Conservation (phyloP, 1,284 basidiomycete genomes). For the Cutaneotrichosporon sp. region DNA sequence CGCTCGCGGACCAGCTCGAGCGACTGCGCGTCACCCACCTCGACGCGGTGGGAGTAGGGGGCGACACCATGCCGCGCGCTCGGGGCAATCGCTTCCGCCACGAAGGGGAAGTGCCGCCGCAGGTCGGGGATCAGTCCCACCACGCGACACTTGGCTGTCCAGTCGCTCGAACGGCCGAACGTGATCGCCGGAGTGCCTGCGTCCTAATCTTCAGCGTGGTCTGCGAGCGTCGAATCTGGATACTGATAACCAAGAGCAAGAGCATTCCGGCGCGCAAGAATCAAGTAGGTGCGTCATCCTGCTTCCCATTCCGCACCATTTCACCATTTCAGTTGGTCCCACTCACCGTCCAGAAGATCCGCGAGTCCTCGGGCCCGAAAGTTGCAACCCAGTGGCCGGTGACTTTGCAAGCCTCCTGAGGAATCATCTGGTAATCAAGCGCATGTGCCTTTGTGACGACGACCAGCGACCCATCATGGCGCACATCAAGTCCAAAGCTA, state of each 20-base stretch:
- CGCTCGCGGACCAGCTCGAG: not conserved
- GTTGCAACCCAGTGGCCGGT: not conserved
- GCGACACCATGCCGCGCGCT: not conserved
- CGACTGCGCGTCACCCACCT: not conserved
- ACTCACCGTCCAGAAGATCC: conserved; percentile 1
- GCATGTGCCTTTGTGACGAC: not conserved
- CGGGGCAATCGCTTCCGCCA: not conserved
- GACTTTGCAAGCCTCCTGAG: not conserved
- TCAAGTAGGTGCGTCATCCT: too few relatives aligned
- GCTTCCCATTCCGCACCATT: too few relatives aligned
- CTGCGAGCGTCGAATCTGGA: too few relatives aligned
- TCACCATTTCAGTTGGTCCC: not conserved
- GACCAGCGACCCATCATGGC: not conserved
- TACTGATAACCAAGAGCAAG: not conserved
- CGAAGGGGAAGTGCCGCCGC: not conserved
- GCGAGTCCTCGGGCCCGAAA: not conserved
- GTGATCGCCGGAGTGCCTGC: not conserved
- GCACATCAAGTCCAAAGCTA: not conserved
- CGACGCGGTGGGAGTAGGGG: not conserved
- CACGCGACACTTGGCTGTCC: not conserved
- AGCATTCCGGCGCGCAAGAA: too few relatives aligned
- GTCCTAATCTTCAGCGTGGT: not conserved
- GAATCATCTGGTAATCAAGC: not conserved
- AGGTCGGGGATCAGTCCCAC: not conserved
- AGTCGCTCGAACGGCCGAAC: not conserved